Evolutionary conservation across 768 basidiomycete species (phyloP).

Genomic region (Kwoniella bestiolae): DNA sequence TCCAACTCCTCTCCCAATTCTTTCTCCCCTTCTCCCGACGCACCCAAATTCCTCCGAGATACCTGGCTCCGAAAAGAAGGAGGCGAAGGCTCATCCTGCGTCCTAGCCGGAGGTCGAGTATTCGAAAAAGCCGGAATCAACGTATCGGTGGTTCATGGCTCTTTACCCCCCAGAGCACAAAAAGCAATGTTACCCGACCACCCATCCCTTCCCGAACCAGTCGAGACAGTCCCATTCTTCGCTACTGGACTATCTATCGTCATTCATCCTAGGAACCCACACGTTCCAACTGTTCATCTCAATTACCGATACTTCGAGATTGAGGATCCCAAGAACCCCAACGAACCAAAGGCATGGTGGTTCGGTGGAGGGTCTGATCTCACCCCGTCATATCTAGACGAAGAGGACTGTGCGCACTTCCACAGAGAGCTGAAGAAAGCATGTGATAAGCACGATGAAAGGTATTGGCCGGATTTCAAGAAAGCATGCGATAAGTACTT

Average conservation of each 20-base stretch:
- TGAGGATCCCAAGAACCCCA: constrained; percentile 58
- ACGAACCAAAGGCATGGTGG: constrained; percentile 80
- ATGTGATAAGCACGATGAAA: constrained; percentile 72
- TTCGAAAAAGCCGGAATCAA: constrained; percentile 98
- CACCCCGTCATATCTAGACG: constrained; percentile 89
- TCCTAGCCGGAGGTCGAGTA: constrained; percentile 66
- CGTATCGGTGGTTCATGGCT: constrained; percentile 86
- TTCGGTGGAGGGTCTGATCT: constrained; percentile 96
- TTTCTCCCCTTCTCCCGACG: constrained; percentile 20
- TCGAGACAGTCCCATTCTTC: constrained; percentile 78
- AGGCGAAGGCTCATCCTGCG: constrained; percentile 79
- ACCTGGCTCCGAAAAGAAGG: constrained; percentile 67
- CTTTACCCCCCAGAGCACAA: constrained; percentile 83
- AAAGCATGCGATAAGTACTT: constrained; percentile 99
- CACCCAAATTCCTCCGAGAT: constrained; percentile 72
- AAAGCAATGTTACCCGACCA: constrained; percentile 96
- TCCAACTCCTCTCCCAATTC: constrained; percentile 63
- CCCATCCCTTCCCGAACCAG: constrained; percentile 58
- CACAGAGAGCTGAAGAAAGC: constrained; percentile 75
- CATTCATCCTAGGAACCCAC: constrained; percentile 90
- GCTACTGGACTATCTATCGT: constrained; percentile 91
- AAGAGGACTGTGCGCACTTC: constrained; percentile 84
- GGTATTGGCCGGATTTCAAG: constrained; percentile 80
- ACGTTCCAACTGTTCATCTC: constrained; percentile 89
- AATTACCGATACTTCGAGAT: constrained; percentile 99